phyloP scores from a whole-genome alignment of 257 asterid genomes.

The Nicotiana paniculata region DNA sequence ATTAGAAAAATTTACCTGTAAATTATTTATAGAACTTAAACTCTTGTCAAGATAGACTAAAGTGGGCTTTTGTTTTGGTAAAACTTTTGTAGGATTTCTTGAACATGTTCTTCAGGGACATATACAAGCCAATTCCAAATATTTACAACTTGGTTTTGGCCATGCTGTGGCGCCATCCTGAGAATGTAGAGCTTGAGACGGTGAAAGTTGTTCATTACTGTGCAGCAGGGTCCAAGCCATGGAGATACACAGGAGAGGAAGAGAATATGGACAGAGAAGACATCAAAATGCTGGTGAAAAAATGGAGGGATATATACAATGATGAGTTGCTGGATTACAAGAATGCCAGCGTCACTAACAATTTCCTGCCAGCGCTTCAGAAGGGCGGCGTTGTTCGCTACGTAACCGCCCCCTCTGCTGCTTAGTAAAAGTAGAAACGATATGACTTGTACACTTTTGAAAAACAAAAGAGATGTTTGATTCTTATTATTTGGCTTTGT shows the following conservation, averaged over 20 bases:
- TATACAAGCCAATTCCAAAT: slow-evolving; percentile 13
- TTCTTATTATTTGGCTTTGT: not conserved
- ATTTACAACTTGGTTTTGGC: slow-evolving; percentile 14
- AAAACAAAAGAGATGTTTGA: not conserved
- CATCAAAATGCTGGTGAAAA: slow-evolving; percentile 6
- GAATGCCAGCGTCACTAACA: not conserved
- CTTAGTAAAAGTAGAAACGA: not conserved
- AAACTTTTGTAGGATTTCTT: slow-evolving; percentile 4
- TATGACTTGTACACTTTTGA: not conserved
- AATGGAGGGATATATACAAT: slow-evolving; percentile 9
- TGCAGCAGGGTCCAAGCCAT: slow-evolving; percentile 15
- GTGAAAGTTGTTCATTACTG: slow-evolving; percentile 14
- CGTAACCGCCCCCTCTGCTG: slow-evolving; percentile 7
- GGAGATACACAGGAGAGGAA: slow-evolving; percentile 12
- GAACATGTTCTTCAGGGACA: slow-evolving; percentile 6
- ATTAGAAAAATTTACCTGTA: too few relatives aligned
- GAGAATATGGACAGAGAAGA: slow-evolving; percentile 11
- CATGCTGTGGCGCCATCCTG: slow-evolving; percentile 14
- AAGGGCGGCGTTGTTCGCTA: not conserved
- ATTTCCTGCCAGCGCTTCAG: not conserved
- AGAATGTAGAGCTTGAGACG: slow-evolving; percentile 9
- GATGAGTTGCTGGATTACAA: slow-evolving; percentile 1
- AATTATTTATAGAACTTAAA: not conserved
- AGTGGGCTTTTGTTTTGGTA: not conserved
- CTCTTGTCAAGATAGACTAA: not conserved